These are phyloP conservation scores for Neurospora hispaniola DNA, from an alignment of 495 filamentous ascomycete genomes.

Conservation along the genomic window DNA sequence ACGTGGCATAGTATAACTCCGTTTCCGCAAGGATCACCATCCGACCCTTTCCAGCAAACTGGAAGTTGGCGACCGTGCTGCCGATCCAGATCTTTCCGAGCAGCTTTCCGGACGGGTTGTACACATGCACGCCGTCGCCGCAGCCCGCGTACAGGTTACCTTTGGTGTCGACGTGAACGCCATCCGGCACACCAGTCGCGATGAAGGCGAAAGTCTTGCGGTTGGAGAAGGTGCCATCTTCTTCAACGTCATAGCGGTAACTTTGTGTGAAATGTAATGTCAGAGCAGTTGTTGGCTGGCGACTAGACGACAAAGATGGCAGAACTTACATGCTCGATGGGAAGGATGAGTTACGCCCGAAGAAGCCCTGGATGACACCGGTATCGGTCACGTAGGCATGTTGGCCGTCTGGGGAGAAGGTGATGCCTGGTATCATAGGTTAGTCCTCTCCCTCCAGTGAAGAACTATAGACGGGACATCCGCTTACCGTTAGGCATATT, in stretches of 20 bases:
- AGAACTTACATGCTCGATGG: slow-evolving; percentile 30
- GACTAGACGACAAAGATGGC: background rate
- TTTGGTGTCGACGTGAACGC: slow-evolving; percentile 46
- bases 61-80: slow-evolving; percentile 40
- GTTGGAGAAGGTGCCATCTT: slow-evolving; percentile 32
- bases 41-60: slow-evolving; percentile 43
- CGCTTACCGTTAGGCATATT: slow-evolving; percentile 40
- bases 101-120: slow-evolving; percentile 43
- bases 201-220: slow-evolving; percentile 49
- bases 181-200: slow-evolving; percentile 45
- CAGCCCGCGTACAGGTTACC: slow-evolving; percentile 52
- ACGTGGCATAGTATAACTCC: slow-evolving; percentile 37
- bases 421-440: slow-evolving; percentile 28
- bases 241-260: slow-evolving; percentile 30
- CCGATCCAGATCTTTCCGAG: slow-evolving; percentile 48
- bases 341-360: slow-evolving; percentile 23
- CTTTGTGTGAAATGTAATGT: slow-evolving; percentile 11
- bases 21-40: slow-evolving; percentile 42
- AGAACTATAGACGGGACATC: background rate
- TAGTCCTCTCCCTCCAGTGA: background rate
- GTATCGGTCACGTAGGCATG: slow-evolving; percentile 49
- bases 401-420: slow-evolving; percentile 43
- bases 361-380: slow-evolving; percentile 32
- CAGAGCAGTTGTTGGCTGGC: background rate
- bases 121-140: slow-evolving; percentile 54